Evolutionary conservation across 2,329 filamentous ascomycete genomes (phyloP).

Genomic region (Colletotrichum tropicale): DNA sequence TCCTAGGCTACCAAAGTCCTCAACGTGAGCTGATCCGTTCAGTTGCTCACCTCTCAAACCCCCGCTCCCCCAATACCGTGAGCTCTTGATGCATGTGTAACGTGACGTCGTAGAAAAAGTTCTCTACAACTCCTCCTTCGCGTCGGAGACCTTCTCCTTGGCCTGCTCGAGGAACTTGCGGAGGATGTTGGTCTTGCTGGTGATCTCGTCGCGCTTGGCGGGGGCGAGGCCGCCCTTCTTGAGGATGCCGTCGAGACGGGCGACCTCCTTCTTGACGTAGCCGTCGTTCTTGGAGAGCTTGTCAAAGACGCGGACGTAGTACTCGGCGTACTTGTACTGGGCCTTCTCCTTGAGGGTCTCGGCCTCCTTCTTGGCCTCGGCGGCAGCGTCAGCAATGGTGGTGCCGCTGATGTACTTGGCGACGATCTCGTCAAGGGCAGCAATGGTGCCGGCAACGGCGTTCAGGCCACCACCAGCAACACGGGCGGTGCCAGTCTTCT

Average conservation of each 20-base stretch:
- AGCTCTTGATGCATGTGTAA: not conserved
- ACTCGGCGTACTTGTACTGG: conserved; percentile 82
- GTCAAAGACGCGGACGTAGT: conserved; percentile 90
- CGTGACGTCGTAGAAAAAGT: not conserved
- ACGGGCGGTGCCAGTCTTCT: conserved; percentile 87
- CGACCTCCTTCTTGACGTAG: conserved; percentile 85
- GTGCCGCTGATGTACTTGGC: conserved; percentile 72
- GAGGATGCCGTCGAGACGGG: conserved; percentile 78
- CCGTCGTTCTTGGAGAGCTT: conserved; percentile 80
- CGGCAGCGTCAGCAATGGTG: conserved; percentile 66
- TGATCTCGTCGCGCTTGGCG: conserved; percentile 88
- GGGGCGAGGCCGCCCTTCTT: conserved; percentile 85
- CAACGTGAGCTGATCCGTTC: not conserved
- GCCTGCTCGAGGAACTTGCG: conserved; percentile 73
- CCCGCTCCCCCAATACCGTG: not conserved
- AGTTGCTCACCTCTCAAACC: not conserved
- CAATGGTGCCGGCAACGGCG: conserved; percentile 80
- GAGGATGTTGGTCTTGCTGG: conserved; percentile 86
- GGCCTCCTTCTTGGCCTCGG: conserved; percentile 75
- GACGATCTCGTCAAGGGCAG: conserved; percentile 77
- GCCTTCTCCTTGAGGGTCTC: conserved; percentile 65
- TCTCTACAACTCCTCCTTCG: conserved; percentile 74
- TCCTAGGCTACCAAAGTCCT: conserved; percentile 11
- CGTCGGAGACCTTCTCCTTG: conserved; percentile 49
- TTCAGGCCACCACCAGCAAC: conserved; percentile 81